These are phyloP conservation scores for Eremothecium sinecaudum DNA, from an alignment of 1,139 yeast species.

Conservation along the genomic window DNA sequence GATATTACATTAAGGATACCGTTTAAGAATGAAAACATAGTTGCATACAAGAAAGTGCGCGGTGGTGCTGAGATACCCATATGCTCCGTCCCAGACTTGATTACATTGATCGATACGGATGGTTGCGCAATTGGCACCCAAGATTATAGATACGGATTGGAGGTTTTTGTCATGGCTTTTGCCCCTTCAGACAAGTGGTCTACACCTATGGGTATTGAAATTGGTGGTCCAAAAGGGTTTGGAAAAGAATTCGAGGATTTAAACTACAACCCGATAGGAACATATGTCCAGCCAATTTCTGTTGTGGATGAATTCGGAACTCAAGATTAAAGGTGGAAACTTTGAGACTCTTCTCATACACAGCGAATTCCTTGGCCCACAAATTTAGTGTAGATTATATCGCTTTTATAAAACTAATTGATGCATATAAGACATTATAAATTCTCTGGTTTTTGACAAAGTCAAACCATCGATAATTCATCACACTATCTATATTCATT, in stretches of 20 bases:
- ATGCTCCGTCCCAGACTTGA: conserved; percentile 40
- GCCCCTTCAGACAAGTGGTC: conserved; percentile 38
- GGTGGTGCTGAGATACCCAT: conserved; percentile 14
- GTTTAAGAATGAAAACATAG: conserved; percentile 52
- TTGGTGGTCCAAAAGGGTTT: conserved; percentile 38
- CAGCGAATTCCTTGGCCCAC: too few species aligned
- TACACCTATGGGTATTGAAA: conserved; percentile 31
- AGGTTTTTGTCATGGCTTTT: conserved; percentile 36
- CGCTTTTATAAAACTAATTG: too few species aligned
- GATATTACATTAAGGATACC: conserved; percentile 91
- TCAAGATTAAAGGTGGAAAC: too few species aligned
- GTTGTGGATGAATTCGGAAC: conserved; percentile 35
- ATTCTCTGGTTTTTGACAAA: too few species aligned
- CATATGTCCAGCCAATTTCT: conserved; percentile 31
- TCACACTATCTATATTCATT: too few species aligned
- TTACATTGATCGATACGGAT: conserved; percentile 37
- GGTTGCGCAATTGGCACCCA: conserved; percentile 44
- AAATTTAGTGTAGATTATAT: neutral
- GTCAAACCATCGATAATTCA: too few species aligned
- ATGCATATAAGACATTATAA: too few species aligned
- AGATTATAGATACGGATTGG: conserved; percentile 39
- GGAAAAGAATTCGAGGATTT: conserved; percentile 32
- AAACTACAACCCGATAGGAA: conserved; percentile 34
- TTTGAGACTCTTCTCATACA: too few species aligned
- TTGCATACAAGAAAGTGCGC: conserved; percentile 17